Conservation (phyloP, 164 flowering plant species). For the Macadamia tetraphylla region DNA sequence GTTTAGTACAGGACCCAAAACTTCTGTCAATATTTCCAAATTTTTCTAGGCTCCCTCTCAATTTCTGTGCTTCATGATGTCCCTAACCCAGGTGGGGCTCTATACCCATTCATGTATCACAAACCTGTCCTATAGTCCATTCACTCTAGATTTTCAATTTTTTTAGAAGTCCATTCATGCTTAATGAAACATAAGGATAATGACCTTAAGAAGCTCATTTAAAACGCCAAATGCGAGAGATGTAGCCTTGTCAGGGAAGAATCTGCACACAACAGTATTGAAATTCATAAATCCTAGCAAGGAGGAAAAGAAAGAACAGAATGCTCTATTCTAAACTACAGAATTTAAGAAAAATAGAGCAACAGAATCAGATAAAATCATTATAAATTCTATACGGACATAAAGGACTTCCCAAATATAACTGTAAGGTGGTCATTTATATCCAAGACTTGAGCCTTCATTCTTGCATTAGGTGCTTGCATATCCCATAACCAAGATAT, state of each 20-base stretch:
- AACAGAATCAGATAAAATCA: neutral
- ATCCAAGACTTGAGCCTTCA: no score
- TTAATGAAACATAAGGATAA: constrained; percentile 10
- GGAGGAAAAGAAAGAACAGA: neutral
- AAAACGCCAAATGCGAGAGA: constrained; percentile 58
- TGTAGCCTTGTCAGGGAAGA: constrained; percentile 78
- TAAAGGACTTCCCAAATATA: neutral
- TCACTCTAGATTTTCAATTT: neutral
- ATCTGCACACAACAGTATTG: constrained; percentile 39
- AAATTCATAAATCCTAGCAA: neutral
- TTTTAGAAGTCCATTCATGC: neutral
- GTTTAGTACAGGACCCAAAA: neutral
- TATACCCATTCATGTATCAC: neutral
- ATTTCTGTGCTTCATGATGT: neutral
- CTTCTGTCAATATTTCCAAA: neutral
- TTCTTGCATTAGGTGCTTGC: no score
- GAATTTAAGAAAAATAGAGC: neutral
- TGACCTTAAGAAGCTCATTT: constrained; percentile 66
- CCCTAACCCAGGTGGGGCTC: neutral
- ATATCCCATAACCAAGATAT: no score
- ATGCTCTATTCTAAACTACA: neutral
- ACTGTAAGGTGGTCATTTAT: no score
- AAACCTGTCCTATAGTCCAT: neutral
- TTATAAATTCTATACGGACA: neutral
- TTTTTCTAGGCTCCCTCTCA: neutral